Evolutionary conservation across 2,329 filamentous ascomycete genomes (phyloP).

Genomic region (Talaromyces sp.): DNA sequence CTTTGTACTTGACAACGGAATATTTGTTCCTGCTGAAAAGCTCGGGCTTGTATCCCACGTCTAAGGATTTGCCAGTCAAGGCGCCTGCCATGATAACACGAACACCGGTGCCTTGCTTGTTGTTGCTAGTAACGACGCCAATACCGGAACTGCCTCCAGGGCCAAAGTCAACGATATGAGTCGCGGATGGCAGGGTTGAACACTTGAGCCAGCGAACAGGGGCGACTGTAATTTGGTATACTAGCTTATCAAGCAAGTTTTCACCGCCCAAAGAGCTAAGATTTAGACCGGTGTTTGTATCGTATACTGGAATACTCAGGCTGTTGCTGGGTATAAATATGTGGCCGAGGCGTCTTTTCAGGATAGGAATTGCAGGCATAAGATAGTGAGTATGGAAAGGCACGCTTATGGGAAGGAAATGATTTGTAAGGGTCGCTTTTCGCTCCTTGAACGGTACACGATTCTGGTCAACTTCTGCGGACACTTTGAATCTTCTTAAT

Average conservation of each 20-base stretch:
- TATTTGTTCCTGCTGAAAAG: background rate
- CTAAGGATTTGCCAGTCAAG: constrained; percentile 79
- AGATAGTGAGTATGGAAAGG: background rate
- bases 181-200: constrained; percentile 82
- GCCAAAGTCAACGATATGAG: constrained; percentile 93
- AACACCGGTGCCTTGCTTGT: constrained; percentile 97
- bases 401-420: background rate
- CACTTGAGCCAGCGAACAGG: constrained; percentile 95
- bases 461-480: background rate
- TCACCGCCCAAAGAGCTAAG: constrained; percentile 68
- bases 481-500: constrained; percentile 68
- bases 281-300: constrained; percentile 85
- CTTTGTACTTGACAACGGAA: background rate
- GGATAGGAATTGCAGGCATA: constrained; percentile 41
- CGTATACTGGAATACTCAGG: constrained; percentile 79
- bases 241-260: constrained; percentile 43
- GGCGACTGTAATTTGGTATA: constrained; percentile 45
- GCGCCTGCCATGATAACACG: constrained; percentile 90
- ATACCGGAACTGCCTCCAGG: constrained; percentile 95
- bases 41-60: constrained; percentile 69
- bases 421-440: background rate
- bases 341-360: constrained; percentile 51
- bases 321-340: constrained; percentile 37
- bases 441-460: background rate
- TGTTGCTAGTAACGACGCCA: constrained; percentile 91